Evolutionary conservation across 345 rosid genomes (phyloP).

Genomic region (Noccaea caerulescens): DNA sequence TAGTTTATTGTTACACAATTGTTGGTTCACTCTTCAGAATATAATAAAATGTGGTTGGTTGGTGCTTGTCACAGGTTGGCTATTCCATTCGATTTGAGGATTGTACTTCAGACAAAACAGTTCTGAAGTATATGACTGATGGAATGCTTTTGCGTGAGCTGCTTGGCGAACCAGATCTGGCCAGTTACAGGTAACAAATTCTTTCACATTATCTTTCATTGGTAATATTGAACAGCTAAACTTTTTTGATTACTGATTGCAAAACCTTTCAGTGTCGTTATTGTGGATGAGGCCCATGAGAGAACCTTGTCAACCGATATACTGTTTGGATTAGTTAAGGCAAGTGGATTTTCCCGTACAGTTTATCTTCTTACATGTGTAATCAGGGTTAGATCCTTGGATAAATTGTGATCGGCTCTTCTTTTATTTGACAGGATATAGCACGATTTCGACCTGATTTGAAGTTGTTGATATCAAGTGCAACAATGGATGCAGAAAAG

Average conservation of each 20-base stretch:
- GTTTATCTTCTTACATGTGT: slow-evolving; percentile 18
- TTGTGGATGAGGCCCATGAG: slow-evolving; percentile 99
- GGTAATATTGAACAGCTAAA: not conserved
- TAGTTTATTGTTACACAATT: slow-evolving; percentile 15
- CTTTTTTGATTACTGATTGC: slow-evolving; percentile 29
- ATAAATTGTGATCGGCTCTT: slow-evolving; percentile 28
- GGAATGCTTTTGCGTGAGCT: slow-evolving; percentile 96
- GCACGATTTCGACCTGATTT: slow-evolving; percentile 83
- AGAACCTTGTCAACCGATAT: slow-evolving; percentile 98
- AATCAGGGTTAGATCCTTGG: slow-evolving; percentile 18
- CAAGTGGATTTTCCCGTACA: slow-evolving; percentile 43
- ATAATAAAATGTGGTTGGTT: slow-evolving; percentile 23
- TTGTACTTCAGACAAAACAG: slow-evolving; percentile 93
- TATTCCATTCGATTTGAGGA: slow-evolving; percentile 98
- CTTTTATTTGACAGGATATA: slow-evolving; percentile 63
- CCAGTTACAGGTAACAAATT: slow-evolving; percentile 73
- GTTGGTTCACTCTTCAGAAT: slow-evolving; percentile 4
- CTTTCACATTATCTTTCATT: not conserved
- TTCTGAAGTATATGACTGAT: slow-evolving; percentile 95
- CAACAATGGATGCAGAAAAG: slow-evolving; percentile 97
- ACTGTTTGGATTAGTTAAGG: slow-evolving; percentile 93
- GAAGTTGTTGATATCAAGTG: slow-evolving; percentile 92
- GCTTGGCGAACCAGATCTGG: slow-evolving; percentile 91
- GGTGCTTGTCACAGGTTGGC: slow-evolving; percentile 65
- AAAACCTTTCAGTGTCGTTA: slow-evolving; percentile 69